Percentiles rank a stretch among this genome's conserved stretches.
phyloP scores from a whole-genome alignment of 2,329 filamentous ascomycete species.

The Hypoxylon sp. region DNA sequence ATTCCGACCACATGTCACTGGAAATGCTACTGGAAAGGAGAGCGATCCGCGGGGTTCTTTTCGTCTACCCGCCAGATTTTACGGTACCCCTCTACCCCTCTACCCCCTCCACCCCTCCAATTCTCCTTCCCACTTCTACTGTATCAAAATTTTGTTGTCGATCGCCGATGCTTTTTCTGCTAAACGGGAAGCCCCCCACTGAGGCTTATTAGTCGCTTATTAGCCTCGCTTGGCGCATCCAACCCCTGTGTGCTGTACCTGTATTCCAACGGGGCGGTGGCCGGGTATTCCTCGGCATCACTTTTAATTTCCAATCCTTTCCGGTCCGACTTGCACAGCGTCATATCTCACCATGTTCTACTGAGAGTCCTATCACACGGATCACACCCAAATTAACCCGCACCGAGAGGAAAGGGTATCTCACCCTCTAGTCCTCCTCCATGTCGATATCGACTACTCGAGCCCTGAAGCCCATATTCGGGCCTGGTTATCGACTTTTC shows the following conservation, averaged over 20 bases:
- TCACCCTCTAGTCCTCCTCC: constrained; percentile 28
- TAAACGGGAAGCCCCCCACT: constrained; percentile 39
- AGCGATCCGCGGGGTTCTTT: constrained; percentile 39
- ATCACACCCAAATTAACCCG: constrained; percentile 25
- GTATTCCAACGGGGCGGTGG: constrained; percentile 32
- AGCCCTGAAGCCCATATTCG: constrained; percentile 50
- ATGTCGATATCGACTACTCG: constrained; percentile 53
- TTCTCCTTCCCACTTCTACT: constrained; percentile 34
- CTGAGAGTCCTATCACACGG: constrained; percentile 12
- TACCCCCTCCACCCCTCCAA: constrained; percentile 8
- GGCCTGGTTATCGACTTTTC: constrained; percentile 49
- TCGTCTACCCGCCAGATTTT: not conserved
- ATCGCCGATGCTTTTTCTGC: constrained; percentile 41
- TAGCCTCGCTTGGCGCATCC: constrained; percentile 34
- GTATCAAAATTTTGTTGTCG: constrained; percentile 32
- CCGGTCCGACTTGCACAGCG: constrained; percentile 28
- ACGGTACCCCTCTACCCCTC: not conserved
- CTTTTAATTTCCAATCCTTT: constrained; percentile 15
- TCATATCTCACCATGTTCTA: constrained; percentile 25
- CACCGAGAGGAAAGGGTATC: constrained; percentile 29
- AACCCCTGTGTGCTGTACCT: not conserved
- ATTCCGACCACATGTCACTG: constrained; percentile 32
- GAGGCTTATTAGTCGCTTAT: constrained; percentile 44
- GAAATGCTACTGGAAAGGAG: not conserved
- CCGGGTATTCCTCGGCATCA: constrained; percentile 42